Base-by-base conservation (phyloP, 2,329 filamentous ascomycete species). In the Microcyclospora tardicrescens region DNA sequence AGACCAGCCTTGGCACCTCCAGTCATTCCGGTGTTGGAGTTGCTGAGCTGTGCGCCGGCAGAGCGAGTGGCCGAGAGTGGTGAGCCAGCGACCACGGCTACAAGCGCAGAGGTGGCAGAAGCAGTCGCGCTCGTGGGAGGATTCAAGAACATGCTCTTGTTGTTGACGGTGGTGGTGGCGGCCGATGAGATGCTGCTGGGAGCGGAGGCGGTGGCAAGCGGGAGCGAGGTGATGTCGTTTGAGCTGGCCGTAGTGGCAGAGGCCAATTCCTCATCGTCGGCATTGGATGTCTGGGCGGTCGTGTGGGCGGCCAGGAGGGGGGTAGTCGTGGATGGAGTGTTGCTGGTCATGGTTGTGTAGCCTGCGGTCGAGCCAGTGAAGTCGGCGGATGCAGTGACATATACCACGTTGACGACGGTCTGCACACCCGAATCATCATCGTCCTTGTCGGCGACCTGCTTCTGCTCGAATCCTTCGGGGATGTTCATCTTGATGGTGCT, bases 1-100 rank as follows among this genome's bases (percentile, higher is more conserved):
- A 95, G 73, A 43, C 91, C 91, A 33, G 85, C 87, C 61, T 85
- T 91, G 43, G 64, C 56, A 40, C 71, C 57, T 37, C 57, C 56
- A 35, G 61, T 65, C 61, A 71, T 62, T 33, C 64, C 65, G 27
- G 43, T 42, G 35, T 43, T 40, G 19, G 16, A 27, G 16, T 40
- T n/a, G 24, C 34, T 15, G 39, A 43, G 45, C 12, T 36, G 28
- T 12, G 32, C 13, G 16, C 12, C 33, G 10, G 30, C 8, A 14
- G 11, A 35, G 36, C 42, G 44, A 3, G 46, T 49, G 6, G 46
- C 45, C 19, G 45, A 47, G 24, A 53, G n/a, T 14, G 52, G 51
- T 33, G 50, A 47, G 19, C 52, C 49, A 19, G 31, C 47, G 36
- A 46, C 32, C 5, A 15, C 30, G 11, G 30, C 37, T 14, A 31